phyloP scores from a whole-genome alignment of 345 rosid species.

The Excoecaria cochinchinensis region DNA sequence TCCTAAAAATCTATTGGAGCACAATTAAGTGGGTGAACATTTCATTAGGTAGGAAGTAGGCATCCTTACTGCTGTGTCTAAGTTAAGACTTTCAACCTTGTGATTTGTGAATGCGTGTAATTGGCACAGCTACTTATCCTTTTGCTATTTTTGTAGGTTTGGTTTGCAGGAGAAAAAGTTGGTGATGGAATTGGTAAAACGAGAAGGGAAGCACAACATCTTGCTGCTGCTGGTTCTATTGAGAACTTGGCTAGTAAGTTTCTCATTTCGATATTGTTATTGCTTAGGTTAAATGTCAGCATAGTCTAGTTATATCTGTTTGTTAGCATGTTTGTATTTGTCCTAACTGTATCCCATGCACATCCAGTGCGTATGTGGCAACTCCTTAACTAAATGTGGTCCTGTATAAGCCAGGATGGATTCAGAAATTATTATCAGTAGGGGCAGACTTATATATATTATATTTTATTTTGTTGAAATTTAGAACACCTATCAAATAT shows the following conservation, averaged over 20 bases:
- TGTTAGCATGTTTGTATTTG: background rate
- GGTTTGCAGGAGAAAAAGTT: slow-evolving; percentile 79
- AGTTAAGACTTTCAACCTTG: background rate
- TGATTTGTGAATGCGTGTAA: background rate
- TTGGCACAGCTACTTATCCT: slow-evolving; percentile 13
- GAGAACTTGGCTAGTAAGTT: slow-evolving; percentile 71
- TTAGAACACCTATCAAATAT: too few relatives aligned
- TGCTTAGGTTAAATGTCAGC: background rate
- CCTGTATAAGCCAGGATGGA: background rate
- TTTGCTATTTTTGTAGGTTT: slow-evolving; percentile 50
- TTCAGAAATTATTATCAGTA: too few relatives aligned
- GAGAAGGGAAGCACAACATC: slow-evolving; percentile 76
- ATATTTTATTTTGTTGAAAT: too few relatives aligned
- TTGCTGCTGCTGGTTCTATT: slow-evolving; percentile 79
- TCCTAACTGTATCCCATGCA: background rate
- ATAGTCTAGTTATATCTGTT: background rate
- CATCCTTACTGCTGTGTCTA: background rate
- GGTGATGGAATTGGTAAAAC: slow-evolving; percentile 84
- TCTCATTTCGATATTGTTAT: slow-evolving; percentile 6
- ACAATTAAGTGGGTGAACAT: background rate
- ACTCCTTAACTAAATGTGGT: background rate
- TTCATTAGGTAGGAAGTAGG: background rate
- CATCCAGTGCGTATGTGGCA: background rate
- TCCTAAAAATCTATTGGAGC: background rate
- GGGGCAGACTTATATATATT: too few relatives aligned